A percentile compares a stretch with the other conserved stretches of the same genome.
These are phyloP conservation scores for Aspergillus fischeri DNA, from an alignment of 2,329 filamentous ascomycete species.

Conservation along the genomic window DNA sequence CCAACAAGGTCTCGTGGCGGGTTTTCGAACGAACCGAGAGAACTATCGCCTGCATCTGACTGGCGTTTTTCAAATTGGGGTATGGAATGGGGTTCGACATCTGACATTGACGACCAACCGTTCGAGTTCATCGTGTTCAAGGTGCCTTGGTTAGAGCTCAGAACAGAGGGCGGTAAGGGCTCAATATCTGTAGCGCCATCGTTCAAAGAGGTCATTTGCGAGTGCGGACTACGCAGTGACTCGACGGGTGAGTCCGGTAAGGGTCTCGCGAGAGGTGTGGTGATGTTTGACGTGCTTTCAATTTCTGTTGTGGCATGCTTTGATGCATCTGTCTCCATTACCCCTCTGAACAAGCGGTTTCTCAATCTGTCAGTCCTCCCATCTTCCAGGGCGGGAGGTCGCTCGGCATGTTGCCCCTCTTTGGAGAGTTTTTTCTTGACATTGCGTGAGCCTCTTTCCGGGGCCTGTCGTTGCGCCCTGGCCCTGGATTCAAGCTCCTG, in stretches of 20 bases:
- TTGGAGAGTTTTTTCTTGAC: conserved; percentile 27
- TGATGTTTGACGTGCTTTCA: conserved; percentile 53
- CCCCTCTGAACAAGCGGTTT: conserved; percentile 41
- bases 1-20: conserved; percentile 20
- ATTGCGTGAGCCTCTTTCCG: conserved; percentile 18
- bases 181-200: conserved; percentile 36
- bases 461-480: conserved; percentile 25
- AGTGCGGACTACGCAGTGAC: conserved; percentile 25
- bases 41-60: conserved; percentile 23
- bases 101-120: conserved; percentile 27
- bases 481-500: conserved; percentile 45
- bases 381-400: conserved; percentile 26
- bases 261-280: conserved; percentile 53
- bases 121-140: conserved; percentile 24
- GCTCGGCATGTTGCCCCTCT: conserved; percentile 25
- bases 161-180: conserved; percentile 41
- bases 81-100: conserved; percentile 16
- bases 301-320: conserved; percentile 29
- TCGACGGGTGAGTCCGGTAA: conserved; percentile 39
- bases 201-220: conserved; percentile 28
- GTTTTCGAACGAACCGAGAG: conserved; percentile 16
- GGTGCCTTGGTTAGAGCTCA: conserved; percentile 33
- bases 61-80: conserved; percentile 19
- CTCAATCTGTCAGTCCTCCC: conserved; percentile 36
- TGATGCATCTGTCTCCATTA: conserved; percentile 35